Evolutionary conservation across 192 early-diverging fungal species (phyloP), one percentile per base, ranked within the genome.

Genomic region (Endogone sp.): DNA sequence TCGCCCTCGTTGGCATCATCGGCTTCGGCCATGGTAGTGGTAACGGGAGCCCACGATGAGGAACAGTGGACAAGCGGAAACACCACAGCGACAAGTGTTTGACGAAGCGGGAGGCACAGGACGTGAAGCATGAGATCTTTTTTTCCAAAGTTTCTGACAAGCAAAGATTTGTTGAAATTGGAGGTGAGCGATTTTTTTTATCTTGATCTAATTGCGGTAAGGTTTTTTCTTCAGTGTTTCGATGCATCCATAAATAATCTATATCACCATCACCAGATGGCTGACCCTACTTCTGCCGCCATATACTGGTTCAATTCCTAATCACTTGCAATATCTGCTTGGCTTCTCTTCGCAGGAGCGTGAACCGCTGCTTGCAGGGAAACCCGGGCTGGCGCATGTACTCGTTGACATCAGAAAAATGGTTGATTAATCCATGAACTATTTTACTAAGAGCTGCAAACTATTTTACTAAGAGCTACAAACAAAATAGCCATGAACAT

Each of bases 251-350:
- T n/a, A n/a, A n/a, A n/a, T n/a, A n/a, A n/a, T n/a, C 20, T 22
- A 75, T 3, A 13, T 37, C 30, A 23, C 37, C n/a, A n/a, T 37
- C 24, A 23, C 20, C 81, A 98, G 89, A 79, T 97, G 22, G 75
- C 79, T 11, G 96, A 98, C 67, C 79, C 8, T 77, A 86, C 62
- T 94, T 97, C 73, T 87, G 95, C 60, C 89, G 93, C 54, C 92
- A 93, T 68, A 85, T 98, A 6, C 78, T 98, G 28, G 79, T 95
- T 23, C 95, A 98, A 75, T 81, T 92, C 28, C 74, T 94, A n/a
- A 93, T 98, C n/a, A 81, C 9, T 76, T 94, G 22, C 89, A 93
- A 64, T 94, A 92, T 75, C 81, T 91, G 1, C 71, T 86, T 56
- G 74, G 78, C 25, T 79, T 89, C 63, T 70, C 87, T 57, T 69